These are phyloP conservation scores for Hymenoscyphus occultus DNA, from an alignment of 2,329 filamentous ascomycete genomes.

Conservation along the genomic window DNA sequence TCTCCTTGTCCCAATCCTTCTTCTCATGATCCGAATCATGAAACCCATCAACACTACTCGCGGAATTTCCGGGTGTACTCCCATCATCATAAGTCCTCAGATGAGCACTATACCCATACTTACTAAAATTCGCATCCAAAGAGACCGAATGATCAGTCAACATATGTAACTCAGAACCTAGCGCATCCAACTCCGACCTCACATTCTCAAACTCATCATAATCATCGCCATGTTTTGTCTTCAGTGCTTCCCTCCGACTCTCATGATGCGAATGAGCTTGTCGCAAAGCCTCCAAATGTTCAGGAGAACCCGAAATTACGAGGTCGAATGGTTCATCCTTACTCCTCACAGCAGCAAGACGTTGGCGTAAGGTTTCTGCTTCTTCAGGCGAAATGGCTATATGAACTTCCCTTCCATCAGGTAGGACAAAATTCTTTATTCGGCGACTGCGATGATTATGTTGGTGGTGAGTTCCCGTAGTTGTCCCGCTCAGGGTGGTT, in stretches of 20 bases:
- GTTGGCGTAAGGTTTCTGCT: constrained; percentile 45
- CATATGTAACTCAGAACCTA: constrained; percentile 52
- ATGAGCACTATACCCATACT: constrained; percentile 60
- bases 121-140: constrained; percentile 59
- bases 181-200: constrained; percentile 49
- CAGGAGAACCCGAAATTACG: constrained; percentile 54
- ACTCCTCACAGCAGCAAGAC: constrained; percentile 40
- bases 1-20: constrained; percentile 39
- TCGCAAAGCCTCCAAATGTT: constrained; percentile 47
- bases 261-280: constrained; percentile 53
- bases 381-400: constrained; percentile 56
- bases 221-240: constrained; percentile 47
- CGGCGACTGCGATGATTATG: constrained; percentile 38
- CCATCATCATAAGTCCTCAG: constrained; percentile 47
- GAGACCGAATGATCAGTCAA: constrained; percentile 53
- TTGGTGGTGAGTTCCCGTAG: constrained; percentile 12
- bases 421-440: constrained; percentile 52
- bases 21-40: constrained; percentile 34
- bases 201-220: constrained; percentile 57
- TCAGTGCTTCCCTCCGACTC: constrained; percentile 44
- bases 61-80: constrained; percentile 19
- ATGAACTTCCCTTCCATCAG: constrained; percentile 54
- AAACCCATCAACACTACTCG: constrained; percentile 25
- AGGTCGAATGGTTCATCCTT: constrained; percentile 47
- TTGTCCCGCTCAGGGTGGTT: constrained; percentile 12